These are phyloP conservation scores for Coelastrella sp. DNA, from an alignment of 139 green algal species.

Conservation along the genomic window DNA sequence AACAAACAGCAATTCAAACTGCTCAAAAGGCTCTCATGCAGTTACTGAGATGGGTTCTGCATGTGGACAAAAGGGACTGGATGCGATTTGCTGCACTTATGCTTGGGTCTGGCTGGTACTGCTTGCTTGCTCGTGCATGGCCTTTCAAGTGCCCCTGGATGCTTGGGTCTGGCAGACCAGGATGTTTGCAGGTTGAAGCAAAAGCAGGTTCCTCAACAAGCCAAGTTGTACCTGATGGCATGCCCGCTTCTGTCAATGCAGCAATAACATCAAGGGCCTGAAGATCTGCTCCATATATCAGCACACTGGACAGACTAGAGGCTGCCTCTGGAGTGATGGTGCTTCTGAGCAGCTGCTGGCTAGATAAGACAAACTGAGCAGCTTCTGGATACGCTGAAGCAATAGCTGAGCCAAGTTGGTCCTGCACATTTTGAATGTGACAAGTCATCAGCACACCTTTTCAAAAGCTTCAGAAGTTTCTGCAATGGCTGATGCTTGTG, in stretches of 20 bases:
- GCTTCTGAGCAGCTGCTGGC: slow-evolving; percentile 19
- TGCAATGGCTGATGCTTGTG: not conserved
- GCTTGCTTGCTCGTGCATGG: too few species aligned
- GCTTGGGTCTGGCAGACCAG: too few species aligned
- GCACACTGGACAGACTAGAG: not conserved
- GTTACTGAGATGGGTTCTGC: too few species aligned
- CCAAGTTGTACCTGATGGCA: slow-evolving; percentile 10
- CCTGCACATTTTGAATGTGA: not conserved
- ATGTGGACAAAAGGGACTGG: too few species aligned
- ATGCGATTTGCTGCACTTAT: too few species aligned
- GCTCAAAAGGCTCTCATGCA: too few species aligned
- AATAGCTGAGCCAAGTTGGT: slow-evolving; percentile 29
- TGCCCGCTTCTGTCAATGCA: not conserved
- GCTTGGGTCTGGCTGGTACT: too few species aligned
- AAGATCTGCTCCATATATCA: slow-evolving; percentile 38
- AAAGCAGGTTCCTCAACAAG: too few species aligned
- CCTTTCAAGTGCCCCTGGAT: too few species aligned
- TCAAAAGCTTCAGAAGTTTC: too few species aligned
- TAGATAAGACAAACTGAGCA: slow-evolving; percentile 28
- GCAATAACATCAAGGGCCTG: slow-evolving; percentile 16
- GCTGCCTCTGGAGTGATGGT: slow-evolving; percentile 24
- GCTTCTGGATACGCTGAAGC: not conserved
- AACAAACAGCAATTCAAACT: not conserved
- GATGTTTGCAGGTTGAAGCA: too few species aligned
- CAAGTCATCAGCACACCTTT: not conserved